A percentile compares a stretch with the other conserved stretches of the same genome.
Conservation (phyloP, 495 filamentous ascomycete genomes). For the Neurospora intermedia region DNA sequence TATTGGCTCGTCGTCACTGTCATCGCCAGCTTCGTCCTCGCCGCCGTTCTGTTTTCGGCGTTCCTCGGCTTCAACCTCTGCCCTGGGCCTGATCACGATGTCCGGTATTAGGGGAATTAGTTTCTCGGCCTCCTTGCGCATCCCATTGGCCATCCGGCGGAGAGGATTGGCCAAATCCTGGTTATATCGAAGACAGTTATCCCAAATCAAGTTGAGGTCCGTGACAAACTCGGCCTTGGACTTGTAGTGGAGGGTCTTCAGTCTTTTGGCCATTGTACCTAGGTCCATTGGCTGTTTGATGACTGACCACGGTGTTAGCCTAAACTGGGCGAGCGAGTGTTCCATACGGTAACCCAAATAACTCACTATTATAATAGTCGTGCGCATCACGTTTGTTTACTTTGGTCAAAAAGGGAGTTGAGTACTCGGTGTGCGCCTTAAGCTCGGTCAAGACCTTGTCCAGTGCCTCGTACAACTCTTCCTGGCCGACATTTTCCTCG, state of each 20-base stretch:
- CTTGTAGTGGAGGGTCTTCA: constrained; percentile 76
- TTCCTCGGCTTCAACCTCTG: constrained; percentile 95
- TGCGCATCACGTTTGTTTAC: constrained; percentile 96
- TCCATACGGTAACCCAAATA: neutral
- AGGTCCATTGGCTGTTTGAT: constrained; percentile 99
- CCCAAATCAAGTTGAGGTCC: constrained; percentile 90
- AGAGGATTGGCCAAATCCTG: constrained; percentile 77
- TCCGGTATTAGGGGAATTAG: constrained; percentile 91
- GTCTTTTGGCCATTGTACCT: constrained; percentile 95
- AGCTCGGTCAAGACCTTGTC: constrained; percentile 95
- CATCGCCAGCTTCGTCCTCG: constrained; percentile 73
- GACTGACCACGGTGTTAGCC: constrained; percentile 42
- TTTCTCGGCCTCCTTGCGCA: constrained; percentile 95
- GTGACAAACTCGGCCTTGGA: constrained; percentile 92
- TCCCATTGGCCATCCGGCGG: constrained; percentile 85
- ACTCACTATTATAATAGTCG: constrained; percentile 77
- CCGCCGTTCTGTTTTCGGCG: constrained; percentile 63
- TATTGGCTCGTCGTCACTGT: constrained; percentile 96
- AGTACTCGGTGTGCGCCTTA: constrained; percentile 94
- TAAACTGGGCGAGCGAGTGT: neutral
- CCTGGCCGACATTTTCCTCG: constrained; percentile 92
- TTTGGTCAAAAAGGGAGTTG: constrained; percentile 77
- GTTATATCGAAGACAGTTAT: constrained; percentile 93
- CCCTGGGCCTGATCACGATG: constrained; percentile 76
- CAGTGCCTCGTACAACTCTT: constrained; percentile 91